Evolutionary conservation across 2,329 filamentous ascomycete genomes (phyloP), one percentile per base, ranked within the genome.

Genomic region (Thelonectria discophora): DNA sequence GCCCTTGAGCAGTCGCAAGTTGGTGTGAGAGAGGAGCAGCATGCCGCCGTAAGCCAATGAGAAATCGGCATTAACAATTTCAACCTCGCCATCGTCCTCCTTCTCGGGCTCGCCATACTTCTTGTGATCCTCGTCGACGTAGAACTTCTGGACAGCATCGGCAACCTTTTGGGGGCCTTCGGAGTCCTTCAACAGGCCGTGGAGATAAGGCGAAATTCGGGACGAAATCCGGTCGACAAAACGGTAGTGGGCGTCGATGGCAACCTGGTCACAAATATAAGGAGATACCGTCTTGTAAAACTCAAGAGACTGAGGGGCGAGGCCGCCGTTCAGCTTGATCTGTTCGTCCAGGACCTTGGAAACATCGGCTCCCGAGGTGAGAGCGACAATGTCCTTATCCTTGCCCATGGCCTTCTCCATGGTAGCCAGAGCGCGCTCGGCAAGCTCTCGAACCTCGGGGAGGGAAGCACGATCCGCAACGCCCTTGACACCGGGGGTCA

Each of bases 11-110:
- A 99, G 88, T 43, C 93, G 90, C 45, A 99, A 84, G 77, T 97
- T 98, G 68, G 95, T 97, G 81, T 98, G 95, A 5, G 93, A 97
- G 20, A 99, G 86, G 64, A 99, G 83, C 68, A 99, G 87, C 94
- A 97, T 98, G 73, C 95, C 95, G 76, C 95, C 95, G 74, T 99
- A 99, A 49, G 94, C 95, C 21, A 99, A 87, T 18, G 95, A 99
- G 82, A 99, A 99, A 75, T 95, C 91, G 47, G 95, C 94, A 73
- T 99, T 98, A 75, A 99, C 95, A 74, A 99, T 97, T 79, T 98
- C 95, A 20, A 90, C 84, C 80, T 99, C 95, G 62, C 93, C 94
- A 63, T 96, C 92, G 63, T 97, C 93, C 64, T 95, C 92, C 77
- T 94, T 91, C 67, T 92, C 84, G 2, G 93, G 92, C 55, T 90